phyloP scores from a whole-genome alignment of 352 stramenopile genomes.

The Phytopythium cucurbitacearum region DNA sequence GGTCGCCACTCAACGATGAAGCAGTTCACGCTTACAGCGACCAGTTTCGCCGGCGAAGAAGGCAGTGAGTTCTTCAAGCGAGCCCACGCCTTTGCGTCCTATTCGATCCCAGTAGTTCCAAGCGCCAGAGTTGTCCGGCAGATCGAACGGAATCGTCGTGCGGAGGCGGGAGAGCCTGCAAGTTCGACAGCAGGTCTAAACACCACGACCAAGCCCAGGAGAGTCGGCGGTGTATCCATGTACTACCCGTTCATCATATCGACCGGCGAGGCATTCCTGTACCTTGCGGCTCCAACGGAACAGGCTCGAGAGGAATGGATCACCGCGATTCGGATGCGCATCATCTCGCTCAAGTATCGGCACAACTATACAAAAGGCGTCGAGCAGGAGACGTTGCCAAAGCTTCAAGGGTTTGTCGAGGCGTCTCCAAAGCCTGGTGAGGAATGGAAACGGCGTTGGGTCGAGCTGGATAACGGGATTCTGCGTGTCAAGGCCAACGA shows the following conservation, averaged over 20 bases:
- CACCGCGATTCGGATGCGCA: slow-evolving; percentile 53
- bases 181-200: background rate
- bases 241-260: slow-evolving; percentile 59
- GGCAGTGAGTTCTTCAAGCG: slow-evolving; percentile 45
- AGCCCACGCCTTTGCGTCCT: slow-evolving; percentile 27
- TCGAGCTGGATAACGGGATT: slow-evolving; percentile 63
- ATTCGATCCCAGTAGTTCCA: slow-evolving; percentile 31
- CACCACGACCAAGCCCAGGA: slow-evolving; percentile 1
- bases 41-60: slow-evolving; percentile 56
- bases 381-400: slow-evolving; percentile 8
- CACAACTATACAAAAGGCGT: slow-evolving; percentile 18
- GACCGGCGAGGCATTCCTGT: slow-evolving; percentile 47
- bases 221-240: slow-evolving; percentile 6
- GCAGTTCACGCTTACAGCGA: slow-evolving; percentile 55
- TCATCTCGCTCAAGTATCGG: slow-evolving; percentile 64
- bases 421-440: slow-evolving; percentile 40
- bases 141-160: slow-evolving; percentile 25
- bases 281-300: slow-evolving; percentile 38
- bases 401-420: slow-evolving; percentile 55
- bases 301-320: slow-evolving; percentile 57
- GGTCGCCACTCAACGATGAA: slow-evolving; percentile 53
- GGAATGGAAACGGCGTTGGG: slow-evolving; percentile 52
- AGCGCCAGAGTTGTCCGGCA: slow-evolving; percentile 1
- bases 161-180: slow-evolving; percentile 10
- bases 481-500: slow-evolving; percentile 64